phyloP scores from a whole-genome alignment of 2,329 filamentous ascomycete species.

The Cercospora berteroae region DNA sequence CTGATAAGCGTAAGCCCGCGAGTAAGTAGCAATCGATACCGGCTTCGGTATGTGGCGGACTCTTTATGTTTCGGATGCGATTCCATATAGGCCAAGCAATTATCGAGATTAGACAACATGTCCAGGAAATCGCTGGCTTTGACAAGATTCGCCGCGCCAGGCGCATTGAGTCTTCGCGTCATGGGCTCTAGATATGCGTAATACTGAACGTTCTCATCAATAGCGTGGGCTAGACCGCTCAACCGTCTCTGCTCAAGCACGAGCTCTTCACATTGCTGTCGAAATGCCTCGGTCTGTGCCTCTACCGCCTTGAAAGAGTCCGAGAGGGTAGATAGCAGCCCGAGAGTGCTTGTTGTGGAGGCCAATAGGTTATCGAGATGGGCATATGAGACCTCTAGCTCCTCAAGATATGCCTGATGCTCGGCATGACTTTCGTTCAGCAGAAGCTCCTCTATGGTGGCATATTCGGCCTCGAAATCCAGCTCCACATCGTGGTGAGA shows the following conservation, averaged over 20 bases:
- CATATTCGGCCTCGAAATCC: constrained; percentile 60
- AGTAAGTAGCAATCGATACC: constrained; percentile 79
- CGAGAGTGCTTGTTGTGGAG: constrained; percentile 73
- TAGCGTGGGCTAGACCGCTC: constrained; percentile 74
- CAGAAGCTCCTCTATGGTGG: constrained; percentile 62
- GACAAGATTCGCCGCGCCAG: constrained; percentile 81
- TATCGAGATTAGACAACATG: constrained; percentile 82
- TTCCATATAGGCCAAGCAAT: constrained; percentile 90
- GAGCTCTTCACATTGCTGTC: constrained; percentile 85
- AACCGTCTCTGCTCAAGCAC: constrained; percentile 78
- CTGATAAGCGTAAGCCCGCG: constrained; percentile 65
- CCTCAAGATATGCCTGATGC: constrained; percentile 81
- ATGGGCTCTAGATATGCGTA: constrained; percentile 92
- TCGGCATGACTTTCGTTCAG: constrained; percentile 80
- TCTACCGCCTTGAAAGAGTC: constrained; percentile 86
- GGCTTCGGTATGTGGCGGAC: constrained; percentile 79
- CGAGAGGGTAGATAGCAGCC: constrained; percentile 73
- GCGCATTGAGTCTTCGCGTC: constrained; percentile 85
- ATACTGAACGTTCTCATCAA: constrained; percentile 88
- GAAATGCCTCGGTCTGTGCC: constrained; percentile 86
- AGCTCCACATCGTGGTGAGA: constrained; percentile 43
- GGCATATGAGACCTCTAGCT: constrained; percentile 74
- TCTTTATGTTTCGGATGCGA: constrained; percentile 82
- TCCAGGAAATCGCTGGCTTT: constrained; percentile 81
- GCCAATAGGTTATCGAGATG: constrained; percentile 77